phyloP scores from a whole-genome alignment of 139 green algal genomes.

The Chlamydomonas asymmetrica region DNA sequence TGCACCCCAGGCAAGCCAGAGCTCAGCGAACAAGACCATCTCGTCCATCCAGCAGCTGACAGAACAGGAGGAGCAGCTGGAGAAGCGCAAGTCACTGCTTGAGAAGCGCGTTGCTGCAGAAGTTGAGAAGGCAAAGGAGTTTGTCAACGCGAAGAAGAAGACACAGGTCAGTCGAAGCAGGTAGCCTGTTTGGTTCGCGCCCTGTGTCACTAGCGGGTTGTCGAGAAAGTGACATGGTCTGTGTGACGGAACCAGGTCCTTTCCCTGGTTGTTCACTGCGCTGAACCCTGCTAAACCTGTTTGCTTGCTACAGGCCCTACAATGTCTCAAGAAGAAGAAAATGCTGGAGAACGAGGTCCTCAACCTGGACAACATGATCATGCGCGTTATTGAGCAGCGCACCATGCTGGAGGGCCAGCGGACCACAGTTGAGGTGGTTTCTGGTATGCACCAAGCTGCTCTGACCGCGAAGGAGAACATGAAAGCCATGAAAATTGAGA shows the following conservation, averaged over 20 bases:
- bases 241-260: no score
- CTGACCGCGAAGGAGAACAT: slow-evolving; percentile 80
- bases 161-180: slow-evolving; percentile 23
- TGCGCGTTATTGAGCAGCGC: slow-evolving; percentile 91
- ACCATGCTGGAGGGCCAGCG: slow-evolving; percentile 89
- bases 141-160: slow-evolving; percentile 86
- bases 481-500: slow-evolving; percentile 89
- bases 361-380: slow-evolving; percentile 86
- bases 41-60: slow-evolving; percentile 47
- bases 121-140: slow-evolving; percentile 84
- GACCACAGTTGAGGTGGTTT: slow-evolving; percentile 70
- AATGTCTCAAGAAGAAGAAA: slow-evolving; percentile 95
- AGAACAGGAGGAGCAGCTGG: slow-evolving; percentile 89
- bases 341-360: slow-evolving; percentile 87
- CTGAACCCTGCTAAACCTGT: no score
- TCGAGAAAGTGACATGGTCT: no score
- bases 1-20: slow-evolving; percentile 14
- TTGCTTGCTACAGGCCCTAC: slow-evolving; percentile 77
- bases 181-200: no score
- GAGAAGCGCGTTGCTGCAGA: slow-evolving; percentile 85
- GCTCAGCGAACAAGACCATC: slow-evolving; percentile 45
- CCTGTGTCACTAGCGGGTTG: no score
- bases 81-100: slow-evolving; percentile 86
- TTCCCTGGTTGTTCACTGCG: no score
- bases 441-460: slow-evolving; percentile 70